Evolutionary conservation across 805 yeast species (phyloP), one percentile per base, ranked within the genome.

Genomic region (Jamesozyma jinghongensis): DNA sequence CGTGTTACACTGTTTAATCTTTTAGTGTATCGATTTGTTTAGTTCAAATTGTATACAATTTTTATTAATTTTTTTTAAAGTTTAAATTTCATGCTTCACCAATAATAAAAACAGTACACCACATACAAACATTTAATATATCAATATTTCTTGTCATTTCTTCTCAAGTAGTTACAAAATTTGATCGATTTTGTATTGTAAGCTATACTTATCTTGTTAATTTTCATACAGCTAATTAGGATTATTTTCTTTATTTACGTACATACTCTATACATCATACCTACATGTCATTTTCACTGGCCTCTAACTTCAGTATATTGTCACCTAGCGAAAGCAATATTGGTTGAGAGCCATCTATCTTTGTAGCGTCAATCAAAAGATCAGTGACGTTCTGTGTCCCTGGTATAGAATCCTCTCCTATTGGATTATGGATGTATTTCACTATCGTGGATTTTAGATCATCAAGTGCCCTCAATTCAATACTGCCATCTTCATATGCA

Each of bases 391-490:
- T 5, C 5, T 35, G 17, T 13, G n/a, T 33, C 2, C 13, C 30
- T 2, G 34, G 34, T 6, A 31, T 20, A 12, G 22, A 6, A 20
- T 30, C 20, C 19, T 22, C 27, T 17, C 14, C 33, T 7, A 39
- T 36, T 11, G 38, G 48, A 31, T 44, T 40, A 36, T 51, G 54
- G 19, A 45, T 37, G 40, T 51, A 51, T 16, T 42, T 37, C 19
- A 41, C 40, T n/a, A 49, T 22, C 2, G 44, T 31, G 3, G 42
- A 36, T 8, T 44, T 34, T 32, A 56, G 56, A 32, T 50, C 42
- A 10, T 42, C 38, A n/a, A 56, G 30, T 29, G 45, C 46, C 42
- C 58, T 53, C n/a, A 57, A 19, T 37, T 57, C 59, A 6, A 57
- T 43, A 5, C 42, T 20, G 3, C 58, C 56, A 37, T 53, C 50